These are phyloP conservation scores for Peronospora tabacina DNA, from an alignment of 352 stramenopile genomes.

Conservation along the genomic window DNA sequence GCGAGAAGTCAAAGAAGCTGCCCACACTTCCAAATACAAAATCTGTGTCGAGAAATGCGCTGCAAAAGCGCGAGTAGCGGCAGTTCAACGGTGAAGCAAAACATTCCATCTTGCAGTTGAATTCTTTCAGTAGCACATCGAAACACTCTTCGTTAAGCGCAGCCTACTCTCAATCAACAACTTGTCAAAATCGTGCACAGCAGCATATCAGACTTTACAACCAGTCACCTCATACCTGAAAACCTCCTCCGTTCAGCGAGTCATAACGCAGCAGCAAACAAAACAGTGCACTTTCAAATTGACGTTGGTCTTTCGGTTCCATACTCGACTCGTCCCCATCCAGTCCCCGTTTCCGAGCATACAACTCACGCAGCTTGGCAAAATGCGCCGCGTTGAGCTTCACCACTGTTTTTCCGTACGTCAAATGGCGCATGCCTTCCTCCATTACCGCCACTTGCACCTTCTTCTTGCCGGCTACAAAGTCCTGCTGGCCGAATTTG, in stretches of 20 bases:
- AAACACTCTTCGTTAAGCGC: slow-evolving; percentile 90
- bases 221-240: slow-evolving; percentile 51
- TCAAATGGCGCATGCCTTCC: slow-evolving; percentile 41
- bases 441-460: slow-evolving; percentile 32
- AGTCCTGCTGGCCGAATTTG: slow-evolving; percentile 43
- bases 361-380: slow-evolving; percentile 82
- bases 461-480: slow-evolving; percentile 35
- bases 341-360: slow-evolving; percentile 38
- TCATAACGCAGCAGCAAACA: slow-evolving; percentile 89
- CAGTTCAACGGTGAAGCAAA: slow-evolving; percentile 94
- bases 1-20: slow-evolving; percentile 91
- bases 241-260: slow-evolving; percentile 88
- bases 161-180: slow-evolving; percentile 24
- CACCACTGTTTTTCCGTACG: slow-evolving; percentile 60
- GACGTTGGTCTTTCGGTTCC: slow-evolving; percentile 21
- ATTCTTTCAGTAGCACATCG: slow-evolving; percentile 84
- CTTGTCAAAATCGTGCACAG: background rate
- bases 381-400: slow-evolving; percentile 80
- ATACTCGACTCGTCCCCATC: slow-evolving; percentile 13
- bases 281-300: slow-evolving; percentile 80
- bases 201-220: background rate
- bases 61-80: slow-evolving; percentile 87
- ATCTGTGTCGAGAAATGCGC: slow-evolving; percentile 86
- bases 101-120: slow-evolving; percentile 90
- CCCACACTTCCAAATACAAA: slow-evolving; percentile 84